Evolutionary conservation across 495 filamentous ascomycete genomes (phyloP).

Genomic region (Penicillium odoratum): DNA sequence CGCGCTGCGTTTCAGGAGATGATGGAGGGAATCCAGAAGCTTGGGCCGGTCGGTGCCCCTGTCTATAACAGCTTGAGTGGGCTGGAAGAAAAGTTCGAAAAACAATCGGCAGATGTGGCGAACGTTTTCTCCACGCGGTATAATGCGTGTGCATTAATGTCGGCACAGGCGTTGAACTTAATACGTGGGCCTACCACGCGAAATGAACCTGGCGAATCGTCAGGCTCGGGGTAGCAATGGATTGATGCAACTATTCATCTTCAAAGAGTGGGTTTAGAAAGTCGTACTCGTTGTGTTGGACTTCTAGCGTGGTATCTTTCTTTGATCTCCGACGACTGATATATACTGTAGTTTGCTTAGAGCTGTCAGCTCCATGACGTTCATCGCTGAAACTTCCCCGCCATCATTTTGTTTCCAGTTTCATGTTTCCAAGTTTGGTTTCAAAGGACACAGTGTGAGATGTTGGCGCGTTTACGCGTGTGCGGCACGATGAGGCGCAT

Average conservation of each 20-base stretch:
- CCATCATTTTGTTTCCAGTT: no score
- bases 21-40: neutral
- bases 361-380: no score
- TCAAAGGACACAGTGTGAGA: no score
- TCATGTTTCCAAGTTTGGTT: no score
- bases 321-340: no score
- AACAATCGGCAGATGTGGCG: slow-evolving; percentile 1
- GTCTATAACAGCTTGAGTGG: neutral
- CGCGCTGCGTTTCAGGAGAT: neutral
- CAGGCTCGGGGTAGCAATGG: neutral
- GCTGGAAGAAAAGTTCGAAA: neutral
- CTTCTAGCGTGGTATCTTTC: no score
- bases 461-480: no score
- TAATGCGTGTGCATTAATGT: slow-evolving; percentile 2
- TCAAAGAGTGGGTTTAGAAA: no score
- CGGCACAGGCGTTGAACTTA: neutral
- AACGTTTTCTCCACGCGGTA: neutral
- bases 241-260: neutral
- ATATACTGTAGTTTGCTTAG: no score
- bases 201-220: neutral
- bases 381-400: no score
- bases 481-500: no score
- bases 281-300: no score
- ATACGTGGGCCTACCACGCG: neutral
- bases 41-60: neutral